These are phyloP conservation scores for Porodaedalea pini DNA, from an alignment of 1,284 basidiomycete species.

Conservation along the genomic window DNA sequence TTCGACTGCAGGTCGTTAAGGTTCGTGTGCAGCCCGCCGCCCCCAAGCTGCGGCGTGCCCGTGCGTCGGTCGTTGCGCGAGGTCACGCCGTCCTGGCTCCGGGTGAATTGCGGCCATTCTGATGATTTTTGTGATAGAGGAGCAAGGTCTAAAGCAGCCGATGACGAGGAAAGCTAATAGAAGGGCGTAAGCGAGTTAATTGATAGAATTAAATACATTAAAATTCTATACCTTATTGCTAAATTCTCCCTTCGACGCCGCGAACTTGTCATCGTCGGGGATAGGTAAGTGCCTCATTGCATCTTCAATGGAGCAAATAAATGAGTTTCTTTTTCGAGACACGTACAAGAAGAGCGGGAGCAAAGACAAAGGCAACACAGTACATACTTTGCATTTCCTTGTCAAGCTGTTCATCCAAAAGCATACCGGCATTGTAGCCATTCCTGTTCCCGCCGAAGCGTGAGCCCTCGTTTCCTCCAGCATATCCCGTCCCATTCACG, in stretches of 20 bases:
- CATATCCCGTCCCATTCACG: constrained; percentile 45
- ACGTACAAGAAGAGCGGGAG: neutral
- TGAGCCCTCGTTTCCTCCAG: constrained; percentile 50
- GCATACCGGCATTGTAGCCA: constrained; percentile 76
- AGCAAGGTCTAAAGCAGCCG: constrained; percentile 89
- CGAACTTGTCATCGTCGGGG: constrained; percentile 88
- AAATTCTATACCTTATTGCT: constrained; percentile 57
- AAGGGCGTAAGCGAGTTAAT: constrained; percentile 19
- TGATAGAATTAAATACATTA: constrained; percentile 1
- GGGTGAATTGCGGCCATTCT: constrained; percentile 90
- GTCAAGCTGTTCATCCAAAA: constrained; percentile 86
- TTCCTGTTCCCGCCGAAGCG: constrained; percentile 44
- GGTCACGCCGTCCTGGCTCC: constrained; percentile 52
- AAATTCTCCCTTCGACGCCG: constrained; percentile 30
- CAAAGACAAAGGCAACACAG: constrained; percentile 17
- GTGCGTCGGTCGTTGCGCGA: constrained; percentile 59
- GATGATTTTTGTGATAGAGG: constrained; percentile 85
- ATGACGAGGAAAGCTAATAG: constrained; percentile 76
- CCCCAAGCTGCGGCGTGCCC: constrained; percentile 49
- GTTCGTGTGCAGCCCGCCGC: constrained; percentile 42
- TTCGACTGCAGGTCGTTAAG: constrained; percentile 47
- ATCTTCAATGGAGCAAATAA: constrained; percentile 44
- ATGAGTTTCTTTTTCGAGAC: constrained; percentile 22
- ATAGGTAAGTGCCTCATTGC: constrained; percentile 90
- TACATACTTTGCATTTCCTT: constrained; percentile 85